A percentile compares a stretch with the other conserved stretches of the same genome.
Evolutionary conservation across 306 rosid genomes (phyloP).

Genomic region (Citrullus colocynthis): DNA sequence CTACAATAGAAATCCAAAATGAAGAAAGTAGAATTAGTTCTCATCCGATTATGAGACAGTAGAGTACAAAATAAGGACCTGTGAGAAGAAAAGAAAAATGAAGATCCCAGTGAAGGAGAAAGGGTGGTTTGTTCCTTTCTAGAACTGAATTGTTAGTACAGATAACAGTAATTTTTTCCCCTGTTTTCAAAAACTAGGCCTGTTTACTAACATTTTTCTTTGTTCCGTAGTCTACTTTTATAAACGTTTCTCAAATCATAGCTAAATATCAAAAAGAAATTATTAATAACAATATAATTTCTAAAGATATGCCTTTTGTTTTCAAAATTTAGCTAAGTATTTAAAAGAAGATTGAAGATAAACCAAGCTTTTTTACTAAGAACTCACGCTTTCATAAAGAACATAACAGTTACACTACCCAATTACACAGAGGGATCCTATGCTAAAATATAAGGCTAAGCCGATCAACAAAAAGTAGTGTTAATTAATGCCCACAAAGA

Average conservation of each 20-base stretch:
- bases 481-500: too few relatives aligned
- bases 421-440: too few relatives aligned
- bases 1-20: slow-evolving; percentile 22
- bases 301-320: neutral
- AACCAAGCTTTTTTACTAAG: neutral
- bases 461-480: too few relatives aligned
- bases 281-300: neutral
- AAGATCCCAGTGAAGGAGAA: neutral
- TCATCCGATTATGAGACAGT: neutral
- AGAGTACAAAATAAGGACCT: neutral
- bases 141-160: neutral
- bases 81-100: neutral
- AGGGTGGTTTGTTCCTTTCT: neutral
- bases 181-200: neutral
- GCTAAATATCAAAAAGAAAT: neutral
- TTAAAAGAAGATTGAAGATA: neutral
- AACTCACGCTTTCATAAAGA: too few relatives aligned
- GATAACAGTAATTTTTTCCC: neutral
- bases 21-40: neutral
- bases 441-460: too few relatives aligned
- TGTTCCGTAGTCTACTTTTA: neutral
- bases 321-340: neutral
- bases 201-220: neutral
- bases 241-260: neutral
- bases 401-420: too few relatives aligned